Conservation (phyloP, 129 eudicot species). For the sunflower (Helianthus annuus) region HanXRQr2.0-SUNRISE NC_035445.2:142857961-142858460, state of each 20-base stretch:
- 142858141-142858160: slow-evolving; percentile 91
- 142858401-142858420: too few species aligned
- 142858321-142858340: too few species aligned
- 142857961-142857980: slow-evolving; percentile 86
- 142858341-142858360: too few species aligned
- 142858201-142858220: background rate
- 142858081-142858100: slow-evolving; percentile 2
- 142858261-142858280: background rate
- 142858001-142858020: background rate
- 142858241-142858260: slow-evolving; percentile 2
- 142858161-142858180: slow-evolving; percentile 91
- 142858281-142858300: too few species aligned
- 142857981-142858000: background rate
- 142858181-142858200: slow-evolving; percentile 59
- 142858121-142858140: slow-evolving; percentile 77
- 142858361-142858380: too few species aligned
- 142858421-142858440: too few species aligned
- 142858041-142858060: background rate
- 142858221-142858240: slow-evolving; percentile 18
- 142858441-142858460: too few species aligned
- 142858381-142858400: too few species aligned
- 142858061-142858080: background rate
- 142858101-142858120: slow-evolving; percentile 66
- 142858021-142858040: background rate
- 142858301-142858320: too few species aligned